phyloP scores from a whole-genome alignment of 2,329 filamentous ascomycete species.

The Pseudopyricularia cyperi region DNA sequence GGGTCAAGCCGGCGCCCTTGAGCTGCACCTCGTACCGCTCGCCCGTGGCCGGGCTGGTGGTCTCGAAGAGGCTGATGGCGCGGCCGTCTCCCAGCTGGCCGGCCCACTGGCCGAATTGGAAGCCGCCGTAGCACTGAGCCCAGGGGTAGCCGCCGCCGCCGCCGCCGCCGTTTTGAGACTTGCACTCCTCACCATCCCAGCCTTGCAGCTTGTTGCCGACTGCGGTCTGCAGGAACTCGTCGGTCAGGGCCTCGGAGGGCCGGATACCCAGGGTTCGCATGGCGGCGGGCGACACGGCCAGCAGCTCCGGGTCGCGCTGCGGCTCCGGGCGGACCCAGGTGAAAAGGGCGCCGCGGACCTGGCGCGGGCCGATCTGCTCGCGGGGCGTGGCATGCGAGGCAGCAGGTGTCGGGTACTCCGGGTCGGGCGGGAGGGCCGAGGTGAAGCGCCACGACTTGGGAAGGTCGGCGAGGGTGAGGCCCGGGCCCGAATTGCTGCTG shows the following conservation, averaged over 20 bases:
- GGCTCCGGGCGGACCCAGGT: constrained; percentile 80
- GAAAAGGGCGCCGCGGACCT: constrained; percentile 76
- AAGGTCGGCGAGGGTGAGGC: constrained; percentile 35
- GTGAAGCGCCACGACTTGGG: constrained; percentile 56
- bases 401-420: constrained; percentile 65
- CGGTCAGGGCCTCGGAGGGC: constrained; percentile 51
- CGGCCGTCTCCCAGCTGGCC: constrained; percentile 91
- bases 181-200: constrained; percentile 46
- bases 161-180: too few relatives aligned
- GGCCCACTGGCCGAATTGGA: constrained; percentile 75
- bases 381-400: constrained; percentile 72
- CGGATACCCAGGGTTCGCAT: constrained; percentile 70
- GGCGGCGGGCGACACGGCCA: constrained; percentile 68
- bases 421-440: constrained; percentile 60
- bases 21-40: constrained; percentile 79
- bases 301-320: constrained; percentile 59
- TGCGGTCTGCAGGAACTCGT: constrained; percentile 65
- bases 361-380: constrained; percentile 61
- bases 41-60: constrained; percentile 59
- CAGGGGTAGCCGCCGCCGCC: constrained; percentile 70
- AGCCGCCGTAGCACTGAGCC: constrained; percentile 95
- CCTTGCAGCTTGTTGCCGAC: constrained; percentile 75
- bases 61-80: constrained; percentile 88
- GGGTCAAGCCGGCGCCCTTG: constrained; percentile 86
- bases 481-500: constrained; percentile 6